Base-by-base conservation (phyloP, 2,329 filamentous ascomycete species). In the Fonsecaea nubica region DNA sequence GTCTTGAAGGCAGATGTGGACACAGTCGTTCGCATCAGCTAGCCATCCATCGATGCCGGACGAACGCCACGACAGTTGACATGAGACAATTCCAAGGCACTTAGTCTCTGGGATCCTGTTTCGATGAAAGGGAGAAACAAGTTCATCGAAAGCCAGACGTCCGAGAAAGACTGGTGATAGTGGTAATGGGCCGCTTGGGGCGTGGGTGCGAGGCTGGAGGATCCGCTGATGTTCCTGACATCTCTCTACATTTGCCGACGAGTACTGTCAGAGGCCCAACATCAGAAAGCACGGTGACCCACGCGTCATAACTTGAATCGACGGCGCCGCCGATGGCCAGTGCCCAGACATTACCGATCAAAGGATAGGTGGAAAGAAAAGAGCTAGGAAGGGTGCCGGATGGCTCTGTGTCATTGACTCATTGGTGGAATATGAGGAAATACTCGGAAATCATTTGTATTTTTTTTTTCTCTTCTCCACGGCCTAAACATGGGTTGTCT, bases 121-220 rank as follows among this genome's bases (percentile, higher is more conserved):
- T 63, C 61, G 21, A 58, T 15, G 54, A 32, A 30, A 58, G 30
- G 40, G 50, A 58, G 6, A 18, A 57, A 18, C 53, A 30, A 30
- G 40, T 40, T 12, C 54, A 33, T 18, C 53, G 40, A 63, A 32
- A 53, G 42, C 54, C 42, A 12, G 42, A 53, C 54, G 54, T 42
- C 15, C 18, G 55, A 32, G 54, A 54, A 18, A 58, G 40, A 35
- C 61, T 63, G 8, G 40, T 58, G 36, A 52, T 40, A 40, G 52
- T 63, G 18, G 54, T 32, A 30, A 58, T 32, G 30, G 40, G 62
- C 6, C 42, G 30, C 62, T 2, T 58, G 25, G 4, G 33, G 33
- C 4, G 55, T 33, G 48, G 62, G 33, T 3, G 62, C 62, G 15
- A 64, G 62, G 62, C 55, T 59, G 48, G 36, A 58, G n/a, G 56